Evolutionary conservation across 78 protist species (phyloP).

Genomic region (Dictyostelium capitatum): DNA sequence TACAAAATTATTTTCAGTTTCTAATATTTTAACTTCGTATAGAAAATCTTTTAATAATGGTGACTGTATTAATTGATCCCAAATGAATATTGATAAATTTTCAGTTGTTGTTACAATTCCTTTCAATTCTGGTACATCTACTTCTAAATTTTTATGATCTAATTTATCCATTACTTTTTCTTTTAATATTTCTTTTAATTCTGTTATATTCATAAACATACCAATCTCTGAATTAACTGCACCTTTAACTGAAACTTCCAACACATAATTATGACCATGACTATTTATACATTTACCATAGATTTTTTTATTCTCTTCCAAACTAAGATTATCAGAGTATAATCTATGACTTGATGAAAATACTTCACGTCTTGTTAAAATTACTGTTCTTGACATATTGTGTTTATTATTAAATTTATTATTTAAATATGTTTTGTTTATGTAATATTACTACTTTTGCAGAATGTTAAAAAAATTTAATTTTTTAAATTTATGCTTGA

Average conservation of each 20-base stretch:
- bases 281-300: slow-evolving; percentile 86
- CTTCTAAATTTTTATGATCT: slow-evolving; percentile 85
- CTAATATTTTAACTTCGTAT: slow-evolving; percentile 76
- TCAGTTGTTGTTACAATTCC: slow-evolving; percentile 82
- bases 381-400: slow-evolving; percentile 7
- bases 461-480: not conserved
- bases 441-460: not conserved
- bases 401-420: not conserved
- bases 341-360: slow-evolving; percentile 85
- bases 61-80: slow-evolving; percentile 13
- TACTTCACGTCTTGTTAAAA: slow-evolving; percentile 72
- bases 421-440: not conserved
- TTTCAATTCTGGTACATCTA: slow-evolving; percentile 68
- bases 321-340: slow-evolving; percentile 41
- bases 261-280: slow-evolving; percentile 87
- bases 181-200: slow-evolving; percentile 53
- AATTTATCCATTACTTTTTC: slow-evolving; percentile 64
- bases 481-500: too few species aligned
- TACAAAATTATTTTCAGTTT: slow-evolving; percentile 83
- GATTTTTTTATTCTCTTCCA: slow-evolving; percentile 72
- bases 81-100: slow-evolving; percentile 78
- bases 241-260: slow-evolving; percentile 85
- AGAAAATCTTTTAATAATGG: slow-evolving; percentile 4
- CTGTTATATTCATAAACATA: slow-evolving; percentile 84
- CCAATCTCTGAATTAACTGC: slow-evolving; percentile 56